A percentile compares a stretch with the other conserved stretches of the same genome.
These are phyloP conservation scores for Syzygium aqueum DNA, from an alignment of 345 rosid species.

Conservation along the genomic window DNA sequence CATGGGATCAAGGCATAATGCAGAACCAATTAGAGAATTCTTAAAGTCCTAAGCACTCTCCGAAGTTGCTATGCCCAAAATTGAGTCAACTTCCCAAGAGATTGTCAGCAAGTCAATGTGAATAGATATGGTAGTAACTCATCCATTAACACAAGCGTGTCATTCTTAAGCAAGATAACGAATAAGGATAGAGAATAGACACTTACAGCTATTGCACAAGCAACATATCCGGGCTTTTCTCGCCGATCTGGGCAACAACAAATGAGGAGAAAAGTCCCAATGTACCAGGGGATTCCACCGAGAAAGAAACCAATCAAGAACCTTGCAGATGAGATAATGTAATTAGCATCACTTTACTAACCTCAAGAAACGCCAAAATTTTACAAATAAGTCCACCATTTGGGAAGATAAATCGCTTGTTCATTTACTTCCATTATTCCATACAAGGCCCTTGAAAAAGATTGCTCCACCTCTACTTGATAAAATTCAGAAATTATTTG, in stretches of 20 bases:
- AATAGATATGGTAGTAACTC: background rate
- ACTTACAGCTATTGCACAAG: constrained; percentile 77
- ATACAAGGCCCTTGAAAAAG: background rate
- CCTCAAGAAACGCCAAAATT: background rate
- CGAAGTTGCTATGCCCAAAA: background rate
- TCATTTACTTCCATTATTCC: background rate
- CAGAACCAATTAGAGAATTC: background rate
- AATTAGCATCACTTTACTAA: background rate
- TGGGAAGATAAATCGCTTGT: background rate
- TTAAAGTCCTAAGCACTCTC: background rate
- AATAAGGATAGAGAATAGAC: background rate
- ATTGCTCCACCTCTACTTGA: background rate
- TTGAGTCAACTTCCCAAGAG: background rate
- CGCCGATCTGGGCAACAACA: constrained; percentile 49
- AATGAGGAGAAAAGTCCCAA: constrained; percentile 55
- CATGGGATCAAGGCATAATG: background rate
- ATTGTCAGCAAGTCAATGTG: background rate
- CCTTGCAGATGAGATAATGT: constrained; percentile 17
- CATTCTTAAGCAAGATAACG: background rate
- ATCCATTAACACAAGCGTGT: background rate
- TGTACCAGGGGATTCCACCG: constrained; percentile 84
- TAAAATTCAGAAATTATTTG: background rate
- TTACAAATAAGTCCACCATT: background rate
- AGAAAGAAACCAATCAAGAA: constrained; percentile 72
- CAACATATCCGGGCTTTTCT: constrained; percentile 81